Base-by-base conservation (phyloP, 73 alveolate species). In the Loxodes magnus region DNA sequence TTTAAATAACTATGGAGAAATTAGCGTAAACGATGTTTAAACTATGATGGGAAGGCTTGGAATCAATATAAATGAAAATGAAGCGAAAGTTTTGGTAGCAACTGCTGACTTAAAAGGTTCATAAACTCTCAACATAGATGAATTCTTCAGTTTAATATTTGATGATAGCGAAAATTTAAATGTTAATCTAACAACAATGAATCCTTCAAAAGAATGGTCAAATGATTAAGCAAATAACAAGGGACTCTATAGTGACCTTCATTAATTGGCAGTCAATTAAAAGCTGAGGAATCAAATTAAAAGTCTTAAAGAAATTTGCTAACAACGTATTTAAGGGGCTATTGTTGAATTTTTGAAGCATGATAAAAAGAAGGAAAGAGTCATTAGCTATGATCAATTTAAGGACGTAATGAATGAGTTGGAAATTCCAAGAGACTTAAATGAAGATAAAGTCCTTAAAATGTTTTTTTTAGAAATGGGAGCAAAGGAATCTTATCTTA, bases 11-110 rank as follows among this genome's bases (percentile, higher is more conserved):
- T 41, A 64, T 24, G 95, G 93, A 6, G 80, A 67, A 38, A 46
- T 90, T 2, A 75, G 66, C 9, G 60, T 75, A 2, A 69, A 71
- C 30, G 96, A 92, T 64, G 65, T 87, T 6, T 82, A 61, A 39
- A 71, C 52, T 35, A 89, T 92, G 93, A 77, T 92, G 51, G 71
- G 89, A 33, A 82, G 81, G 60, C 64, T 92, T 66, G 96, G 95
- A 34, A 84, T 92, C 37, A 88, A 88, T 15, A 83, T 92, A 3
- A 85, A 84, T 58, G 60, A 59, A 42, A 87, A 88, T 49, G 99
- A 92, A 56, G 88, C 96, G 5, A 42, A 74, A 51, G 94, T 93
- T 17, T 56, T 92, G 38, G 74, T 92, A 17, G 79, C 82, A 7
- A 77, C 88, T 71, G 92, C 95, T 3, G 94, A 92, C 61, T 58